Evolutionary conservation across 1,139 yeast species (phyloP), one percentile per base, ranked within the genome.

Genomic region (Pichia sp.): DNA sequence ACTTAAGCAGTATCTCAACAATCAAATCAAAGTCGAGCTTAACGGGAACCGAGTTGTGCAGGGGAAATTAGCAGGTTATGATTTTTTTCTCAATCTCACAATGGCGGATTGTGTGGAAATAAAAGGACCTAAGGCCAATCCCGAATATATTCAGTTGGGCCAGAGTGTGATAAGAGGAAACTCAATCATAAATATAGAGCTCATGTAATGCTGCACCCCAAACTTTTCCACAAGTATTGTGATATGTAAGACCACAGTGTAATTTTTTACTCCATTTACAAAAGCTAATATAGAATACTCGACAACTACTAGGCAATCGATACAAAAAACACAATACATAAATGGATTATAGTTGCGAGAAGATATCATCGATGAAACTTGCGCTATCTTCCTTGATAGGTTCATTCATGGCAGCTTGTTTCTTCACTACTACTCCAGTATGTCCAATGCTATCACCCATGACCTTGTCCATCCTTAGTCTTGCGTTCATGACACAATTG

Each of bases 131-230:
- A 49, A 50, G 29, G 49, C 50, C 4, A 57, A 57, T 13, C 52
- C 53, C 10, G 57, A 57, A 11, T 54, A 50, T 19, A 54, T 60
- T 26, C 57, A 60, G n/a, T 55, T 67, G 26, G 72, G 71, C 8
- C 65, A 64, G 38, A 62, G 65, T 54, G 69, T 68, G 45, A 54
- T 68, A 6, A 62, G 72, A 49, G 72, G 72, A 2, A 68, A 68
- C 50, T 67, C 71, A 1, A 64, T 68, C 3, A 62, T 67, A 10
- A 66, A 68, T 51, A 62, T 68, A 23, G 70, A 68, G 54, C 59
- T 65, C 15, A 47, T 67, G 40, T 65, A 56, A 34, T 42, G 16
- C 36, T 40, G 13, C 13, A 5, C n/a, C n/a, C 15, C 23, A 19
- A 19, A 19, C 23, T 19, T 19, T 19, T 19, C 23, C 23, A 19